phyloP scores from a whole-genome alignment of 1,139 yeast species.

The Blastobotrys illinoisensis region DNA sequence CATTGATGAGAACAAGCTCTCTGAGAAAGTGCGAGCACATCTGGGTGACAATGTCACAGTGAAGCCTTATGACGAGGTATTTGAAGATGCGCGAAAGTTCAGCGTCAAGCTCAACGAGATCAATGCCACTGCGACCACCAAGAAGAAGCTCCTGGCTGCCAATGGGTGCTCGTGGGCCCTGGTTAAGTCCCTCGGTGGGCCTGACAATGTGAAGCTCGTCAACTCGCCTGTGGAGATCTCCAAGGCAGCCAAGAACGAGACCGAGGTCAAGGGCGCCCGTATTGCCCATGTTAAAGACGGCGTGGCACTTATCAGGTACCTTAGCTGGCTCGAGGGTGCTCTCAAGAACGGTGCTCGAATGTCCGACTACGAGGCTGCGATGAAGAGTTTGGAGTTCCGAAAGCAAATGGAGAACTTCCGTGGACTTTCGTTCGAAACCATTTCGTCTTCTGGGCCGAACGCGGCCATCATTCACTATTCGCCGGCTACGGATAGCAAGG shows the following conservation, averaged over 20 bases:
- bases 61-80: constrained; percentile 33
- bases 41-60: constrained; percentile 29
- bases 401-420: constrained; percentile 48
- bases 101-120: constrained; percentile 34
- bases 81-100: constrained; percentile 29
- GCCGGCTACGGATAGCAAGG: constrained; percentile 58
- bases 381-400: constrained; percentile 59
- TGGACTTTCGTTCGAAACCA: constrained; percentile 88
- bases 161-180: constrained; percentile 78
- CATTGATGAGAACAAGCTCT: constrained; percentile 63
- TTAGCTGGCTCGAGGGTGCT: constrained; percentile 80
- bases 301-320: constrained; percentile 67
- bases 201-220: constrained; percentile 40
- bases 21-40: constrained; percentile 34
- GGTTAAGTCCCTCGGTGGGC: constrained; percentile 47
- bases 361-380: constrained; percentile 77
- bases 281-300: constrained; percentile 85
- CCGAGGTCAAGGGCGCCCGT: constrained; percentile 71
- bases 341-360: constrained; percentile 49
- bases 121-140: constrained; percentile 13
- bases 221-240: constrained; percentile 60
- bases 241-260: constrained; percentile 70
- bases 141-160: constrained; percentile 51
- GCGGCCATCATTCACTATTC: constrained; percentile 91
- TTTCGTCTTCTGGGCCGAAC: constrained; percentile 88